Conservation (phyloP, 2,329 filamentous ascomycete species). For the Neofusicoccum parvum region DNA sequence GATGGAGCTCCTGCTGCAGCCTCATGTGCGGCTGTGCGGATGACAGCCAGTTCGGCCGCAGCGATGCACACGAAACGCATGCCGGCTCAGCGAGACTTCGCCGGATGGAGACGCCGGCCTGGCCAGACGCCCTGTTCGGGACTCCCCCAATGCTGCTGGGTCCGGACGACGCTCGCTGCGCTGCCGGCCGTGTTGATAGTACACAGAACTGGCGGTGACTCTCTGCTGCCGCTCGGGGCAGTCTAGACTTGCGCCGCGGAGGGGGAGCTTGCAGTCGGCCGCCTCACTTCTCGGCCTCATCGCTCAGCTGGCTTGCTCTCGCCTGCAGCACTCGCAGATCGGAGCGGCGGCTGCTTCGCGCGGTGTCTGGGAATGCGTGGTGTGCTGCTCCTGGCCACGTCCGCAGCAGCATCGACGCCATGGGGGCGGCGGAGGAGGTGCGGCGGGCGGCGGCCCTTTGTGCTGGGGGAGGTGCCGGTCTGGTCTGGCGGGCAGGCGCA, state of each 20-base stretch:
- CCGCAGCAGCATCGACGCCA: background rate
- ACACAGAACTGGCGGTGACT: too few species aligned
- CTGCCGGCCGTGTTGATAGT: too few species aligned
- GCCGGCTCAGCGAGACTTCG: too few species aligned
- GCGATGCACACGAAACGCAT: background rate
- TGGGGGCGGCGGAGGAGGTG: background rate
- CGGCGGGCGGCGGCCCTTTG: background rate
- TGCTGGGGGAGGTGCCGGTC: too few species aligned
- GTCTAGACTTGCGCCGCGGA: background rate
- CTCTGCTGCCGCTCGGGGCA: too few species aligned
- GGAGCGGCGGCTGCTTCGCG: constrained; percentile 4
- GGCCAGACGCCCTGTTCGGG: too few species aligned
- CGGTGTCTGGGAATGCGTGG: background rate
- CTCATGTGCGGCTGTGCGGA: background rate
- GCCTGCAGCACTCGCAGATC: background rate
- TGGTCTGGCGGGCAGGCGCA: too few species aligned
- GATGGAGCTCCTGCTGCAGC: background rate
- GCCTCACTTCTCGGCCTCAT: constrained; percentile 12
- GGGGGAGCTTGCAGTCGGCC: background rate
- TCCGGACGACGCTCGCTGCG: too few species aligned
- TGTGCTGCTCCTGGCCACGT: background rate
- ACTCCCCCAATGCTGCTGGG: too few species aligned
- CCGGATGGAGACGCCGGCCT: too few species aligned
- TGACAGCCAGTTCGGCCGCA: background rate
- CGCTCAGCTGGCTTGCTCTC: background rate